Base-by-base conservation (phyloP, 495 filamentous ascomycete genomes). In the Hypoxylon rickii region DNA sequence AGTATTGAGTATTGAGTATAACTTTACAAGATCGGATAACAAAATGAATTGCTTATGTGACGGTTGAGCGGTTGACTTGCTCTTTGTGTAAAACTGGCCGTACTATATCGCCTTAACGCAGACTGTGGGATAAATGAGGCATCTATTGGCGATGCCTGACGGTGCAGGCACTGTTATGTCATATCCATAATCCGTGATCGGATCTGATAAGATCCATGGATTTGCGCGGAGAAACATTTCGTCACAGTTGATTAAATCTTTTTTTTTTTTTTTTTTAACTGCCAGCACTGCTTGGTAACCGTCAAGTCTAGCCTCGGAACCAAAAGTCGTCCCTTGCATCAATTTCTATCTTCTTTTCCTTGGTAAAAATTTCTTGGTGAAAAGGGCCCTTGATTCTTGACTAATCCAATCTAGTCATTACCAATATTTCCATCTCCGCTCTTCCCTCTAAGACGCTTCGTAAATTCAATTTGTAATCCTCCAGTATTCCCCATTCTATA, bases 141-240 rank as follows among this genome's bases (percentile, higher is more conserved):
- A 6, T n/a, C 13, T 12, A 5, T 5, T 19, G 21, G 39, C 20
- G 11, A 38, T 26, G 26, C 17, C 44, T 3, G 11, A 38, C 33
- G 13, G 19, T 29, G 29, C 32, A 7, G 16, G 26, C 2, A n/a
- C n/a, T n/a, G n/a, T n/a, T n/a, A n/a, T n/a, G n/a, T 20, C 18
- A 21, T 32, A 46, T 42, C 17, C 44, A 45, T n/a, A 2, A 8
- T 51, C 59, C 59, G 59, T 8, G 44, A 63, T 63, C 59, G 59
- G 59, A 63, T 63, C 59, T 48, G 53, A 63, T 63, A 57, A 63
- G 16, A 16, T n/a, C n/a, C n/a, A n/a, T n/a, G n/a, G n/a, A 48
- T 13, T 39, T 48, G 52, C 47, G 42, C 43, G 48, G 52, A 51
- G 53, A 63, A 55, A 57, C 13, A 10, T 52, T 44, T 62, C 51